These are phyloP conservation scores for Sphaerulina musiva DNA, from an alignment of 2,329 filamentous ascomycete genomes.

Conservation along the genomic window DNA sequence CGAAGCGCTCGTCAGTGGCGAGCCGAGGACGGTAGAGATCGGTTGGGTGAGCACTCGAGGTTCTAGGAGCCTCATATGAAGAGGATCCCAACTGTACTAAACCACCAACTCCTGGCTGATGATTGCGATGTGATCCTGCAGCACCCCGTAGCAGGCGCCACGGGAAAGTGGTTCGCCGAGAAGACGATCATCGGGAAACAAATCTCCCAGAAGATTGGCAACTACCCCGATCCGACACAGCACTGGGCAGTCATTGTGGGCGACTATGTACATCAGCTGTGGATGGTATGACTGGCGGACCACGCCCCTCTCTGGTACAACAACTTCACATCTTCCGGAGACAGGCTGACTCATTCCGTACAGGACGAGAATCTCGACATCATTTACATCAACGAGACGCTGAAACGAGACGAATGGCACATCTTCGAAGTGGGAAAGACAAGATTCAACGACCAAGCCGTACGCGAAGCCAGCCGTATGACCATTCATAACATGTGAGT, in stretches of 20 bases:
- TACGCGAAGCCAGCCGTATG: slow-evolving; percentile 16
- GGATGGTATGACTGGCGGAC: slow-evolving; percentile 12
- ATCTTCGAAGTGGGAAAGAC: slow-evolving; percentile 19
- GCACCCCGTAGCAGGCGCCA: slow-evolving; percentile 14
- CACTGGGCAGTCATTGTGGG: slow-evolving; percentile 20
- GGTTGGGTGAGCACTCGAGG: slow-evolving; percentile 9
- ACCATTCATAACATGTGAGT: slow-evolving; percentile 19
- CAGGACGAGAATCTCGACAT: slow-evolving; percentile 17
- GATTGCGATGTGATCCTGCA: neutral
- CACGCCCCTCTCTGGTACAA: neutral
- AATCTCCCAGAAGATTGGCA: slow-evolving; percentile 15
- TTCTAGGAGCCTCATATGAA: neutral
- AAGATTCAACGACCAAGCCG: slow-evolving; percentile 18
- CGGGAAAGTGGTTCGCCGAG: slow-evolving; percentile 17
- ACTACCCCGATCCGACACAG: slow-evolving; percentile 20
- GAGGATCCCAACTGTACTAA: too few species aligned
- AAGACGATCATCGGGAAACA: slow-evolving; percentile 17
- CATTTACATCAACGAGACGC: slow-evolving; percentile 20
- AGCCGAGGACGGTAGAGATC: slow-evolving; percentile 12
- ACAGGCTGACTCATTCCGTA: neutral
- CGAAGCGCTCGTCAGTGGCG: slow-evolving; percentile 13
- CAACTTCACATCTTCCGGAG: neutral
- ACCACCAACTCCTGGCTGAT: neutral
- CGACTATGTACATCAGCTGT: slow-evolving; percentile 20
- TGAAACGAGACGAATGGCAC: slow-evolving; percentile 17